Evolutionary conservation across 78 protist species (phyloP).

Genomic region (Polysphondylium violaceum): DNA sequence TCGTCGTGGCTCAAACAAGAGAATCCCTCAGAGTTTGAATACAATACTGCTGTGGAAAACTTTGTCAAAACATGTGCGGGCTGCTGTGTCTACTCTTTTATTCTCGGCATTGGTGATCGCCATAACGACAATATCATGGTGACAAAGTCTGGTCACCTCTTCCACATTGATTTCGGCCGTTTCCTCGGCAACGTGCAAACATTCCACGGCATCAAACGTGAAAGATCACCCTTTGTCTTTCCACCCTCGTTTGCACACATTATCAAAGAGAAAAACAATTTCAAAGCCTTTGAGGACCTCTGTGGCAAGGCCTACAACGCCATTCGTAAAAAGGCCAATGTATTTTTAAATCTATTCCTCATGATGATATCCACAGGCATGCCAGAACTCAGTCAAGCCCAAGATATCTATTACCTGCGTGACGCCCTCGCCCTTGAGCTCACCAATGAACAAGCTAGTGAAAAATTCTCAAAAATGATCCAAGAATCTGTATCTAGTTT

Average conservation of each 20-base stretch:
- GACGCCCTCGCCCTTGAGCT: slow-evolving; percentile 72
- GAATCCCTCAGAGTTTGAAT: slow-evolving; percentile 64
- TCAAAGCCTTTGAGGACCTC: slow-evolving; percentile 75
- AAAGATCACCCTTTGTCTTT: slow-evolving; percentile 96
- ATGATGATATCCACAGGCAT: slow-evolving; percentile 96
- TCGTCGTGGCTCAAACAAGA: slow-evolving; percentile 81
- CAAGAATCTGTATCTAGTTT: slow-evolving; percentile 41
- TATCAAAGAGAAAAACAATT: slow-evolving; percentile 85
- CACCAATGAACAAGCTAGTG: slow-evolving; percentile 85
- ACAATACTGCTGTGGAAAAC: slow-evolving; percentile 57
- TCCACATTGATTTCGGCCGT: slow-evolving; percentile 96
- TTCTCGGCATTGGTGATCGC: slow-evolving; percentile 94
- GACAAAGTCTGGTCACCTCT: slow-evolving; percentile 85
- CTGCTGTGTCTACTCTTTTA: slow-evolving; percentile 94
- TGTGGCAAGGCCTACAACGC: slow-evolving; percentile 90
- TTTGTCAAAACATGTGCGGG: slow-evolving; percentile 92
- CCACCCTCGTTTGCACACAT: slow-evolving; percentile 74
- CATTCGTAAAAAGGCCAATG: slow-evolving; percentile 85
- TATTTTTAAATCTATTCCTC: slow-evolving; percentile 89
- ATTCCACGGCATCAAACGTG: slow-evolving; percentile 90
- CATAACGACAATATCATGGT: slow-evolving; percentile 92
- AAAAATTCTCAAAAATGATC: slow-evolving; percentile 74
- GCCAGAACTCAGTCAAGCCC: slow-evolving; percentile 90
- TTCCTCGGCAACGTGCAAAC: slow-evolving; percentile 91
- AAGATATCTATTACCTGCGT: slow-evolving; percentile 87